Evolutionary conservation across 2,329 filamentous ascomycete species (phyloP), one percentile per base, ranked within the genome.

Genomic region (Chaetomium globosum): DNA sequence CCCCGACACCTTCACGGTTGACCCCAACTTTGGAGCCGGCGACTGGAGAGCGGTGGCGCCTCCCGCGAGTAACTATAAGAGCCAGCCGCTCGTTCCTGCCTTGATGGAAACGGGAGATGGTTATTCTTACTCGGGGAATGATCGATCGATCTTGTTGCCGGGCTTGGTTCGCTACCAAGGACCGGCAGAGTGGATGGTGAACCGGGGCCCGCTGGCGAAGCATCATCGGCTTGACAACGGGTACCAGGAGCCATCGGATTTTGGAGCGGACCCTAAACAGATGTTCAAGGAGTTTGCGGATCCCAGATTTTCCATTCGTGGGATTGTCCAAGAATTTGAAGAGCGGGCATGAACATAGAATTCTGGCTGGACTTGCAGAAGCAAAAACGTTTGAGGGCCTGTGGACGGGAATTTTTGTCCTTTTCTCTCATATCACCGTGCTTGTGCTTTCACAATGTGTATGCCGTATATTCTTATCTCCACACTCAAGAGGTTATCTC

Each of bases 221-320:
- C 64, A 69, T 31, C 71, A 74, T 56, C 68, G 73, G n/a, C 60
- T 74, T 10, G 72, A 74, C 21, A 30, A 58, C 30, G 68, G 67
- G n/a, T 73, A 69, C 26, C 72, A 72, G 31, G 33, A 61, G 2
- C 26, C 49, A 26, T 36, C 19, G 16, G 72, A 74, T 46, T 71
- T 71, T 53, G 33, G 12, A 46, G n/a, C 16, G 1, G 55, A 13
- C 23, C 19, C 28, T 31, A 26, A 31, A 16, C 52, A 56, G 59
- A 19, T 55, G n/a, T 51, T 33, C 26, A 9, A 51, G 23, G 46
- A 23, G 46, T 21, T 48, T 48, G 19, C 46, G 46, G 46, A 23
- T 23, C 21, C 46, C 12, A 48, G 46, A 7, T 48, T 52, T 10
- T 16, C 23, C 23, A 26, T 52, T 52, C 23, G 23, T 19, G 52